phyloP scores from a whole-genome alignment of 305 asterid genomes.

The Fraxinus greggii region DNA sequence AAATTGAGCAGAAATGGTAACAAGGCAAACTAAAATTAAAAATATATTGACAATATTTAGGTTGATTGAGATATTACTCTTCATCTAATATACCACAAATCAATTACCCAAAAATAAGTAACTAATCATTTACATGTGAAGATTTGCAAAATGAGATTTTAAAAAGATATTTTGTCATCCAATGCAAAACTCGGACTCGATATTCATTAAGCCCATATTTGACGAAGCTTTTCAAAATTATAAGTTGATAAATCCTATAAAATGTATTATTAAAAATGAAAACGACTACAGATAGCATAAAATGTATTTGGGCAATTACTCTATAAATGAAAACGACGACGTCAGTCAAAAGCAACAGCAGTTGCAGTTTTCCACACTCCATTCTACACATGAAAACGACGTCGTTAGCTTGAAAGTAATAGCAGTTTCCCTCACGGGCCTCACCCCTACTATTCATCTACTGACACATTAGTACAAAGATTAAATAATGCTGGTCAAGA shows the following conservation, averaged over 20 bases:
- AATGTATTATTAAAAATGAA: not conserved
- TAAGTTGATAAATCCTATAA: not conserved
- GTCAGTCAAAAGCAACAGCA: not conserved
- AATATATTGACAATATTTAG: not conserved
- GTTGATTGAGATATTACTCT: not conserved
- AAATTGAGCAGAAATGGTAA: not conserved
- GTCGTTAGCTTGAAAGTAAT: not conserved
- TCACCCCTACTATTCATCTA: not conserved
- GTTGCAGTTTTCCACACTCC: not conserved
- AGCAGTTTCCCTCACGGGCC: not conserved
- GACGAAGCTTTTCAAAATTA: not conserved
- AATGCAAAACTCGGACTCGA: not conserved
- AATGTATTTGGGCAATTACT: not conserved
- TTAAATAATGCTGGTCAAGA: not conserved
- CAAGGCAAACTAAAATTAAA: not conserved
- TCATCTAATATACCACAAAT: too few species aligned
- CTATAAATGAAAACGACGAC: not conserved
- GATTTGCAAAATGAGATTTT: not conserved
- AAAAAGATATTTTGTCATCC: not conserved
- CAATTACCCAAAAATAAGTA: not conserved
- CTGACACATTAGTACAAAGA: not conserved
- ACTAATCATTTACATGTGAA: not conserved
- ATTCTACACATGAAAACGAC: not conserved
- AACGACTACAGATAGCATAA: too few species aligned
- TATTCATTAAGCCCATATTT: not conserved